These are phyloP conservation scores for Coemansia sp. DNA, from an alignment of 192 early-diverging fungal genomes.

Conservation along the genomic window DNA sequence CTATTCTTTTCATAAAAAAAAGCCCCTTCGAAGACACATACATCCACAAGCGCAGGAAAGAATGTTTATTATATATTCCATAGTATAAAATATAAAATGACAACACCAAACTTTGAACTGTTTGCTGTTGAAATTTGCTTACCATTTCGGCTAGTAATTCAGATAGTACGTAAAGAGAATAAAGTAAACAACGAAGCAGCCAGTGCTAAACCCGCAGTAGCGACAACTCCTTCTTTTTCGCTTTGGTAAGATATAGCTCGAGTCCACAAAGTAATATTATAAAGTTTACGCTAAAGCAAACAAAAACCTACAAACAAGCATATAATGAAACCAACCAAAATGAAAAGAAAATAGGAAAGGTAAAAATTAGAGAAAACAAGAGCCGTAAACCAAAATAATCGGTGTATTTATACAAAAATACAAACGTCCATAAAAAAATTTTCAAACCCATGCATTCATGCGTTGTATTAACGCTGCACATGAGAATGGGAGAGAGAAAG, in stretches of 20 bases:
- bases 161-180: not conserved
- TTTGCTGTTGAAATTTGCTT: not conserved
- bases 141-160: slow-evolving; percentile 3
- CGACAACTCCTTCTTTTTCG: not conserved
- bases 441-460: slow-evolving; percentile 1
- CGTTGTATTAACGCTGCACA: not conserved
- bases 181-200: not conserved
- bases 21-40: not conserved
- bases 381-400: not conserved
- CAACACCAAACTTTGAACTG: not conserved
- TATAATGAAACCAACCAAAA: not conserved
- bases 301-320: not conserved
- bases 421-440: not conserved
- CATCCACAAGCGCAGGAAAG: not conserved
- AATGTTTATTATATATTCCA: not conserved
- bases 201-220: not conserved
- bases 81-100: not conserved
- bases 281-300: no score
- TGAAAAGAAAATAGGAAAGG: not conserved
- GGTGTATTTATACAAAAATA: no score
- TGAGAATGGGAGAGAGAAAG: not conserved
- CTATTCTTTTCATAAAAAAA: not conserved
- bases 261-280: not conserved
- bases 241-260: not conserved
- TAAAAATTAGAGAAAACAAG: not conserved